These are phyloP conservation scores for Penicillium sp. DNA, from an alignment of 2,329 filamentous ascomycete genomes.

Conservation along the genomic window DNA sequence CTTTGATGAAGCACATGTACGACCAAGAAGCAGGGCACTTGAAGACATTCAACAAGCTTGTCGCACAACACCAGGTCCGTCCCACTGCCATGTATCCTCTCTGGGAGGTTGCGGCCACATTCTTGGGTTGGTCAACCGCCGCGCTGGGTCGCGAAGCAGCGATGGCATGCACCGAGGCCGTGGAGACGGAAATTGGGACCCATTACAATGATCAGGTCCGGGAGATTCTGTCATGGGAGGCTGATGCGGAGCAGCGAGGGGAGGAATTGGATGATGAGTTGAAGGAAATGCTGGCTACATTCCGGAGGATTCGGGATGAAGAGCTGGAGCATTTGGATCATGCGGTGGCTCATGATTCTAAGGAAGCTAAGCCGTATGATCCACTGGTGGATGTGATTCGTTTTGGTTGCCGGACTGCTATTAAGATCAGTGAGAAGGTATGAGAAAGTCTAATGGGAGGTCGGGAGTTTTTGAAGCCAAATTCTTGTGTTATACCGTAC, in stretches of 20 bases:
- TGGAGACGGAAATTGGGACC: slow-evolving; percentile 94
- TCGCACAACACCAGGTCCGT: slow-evolving; percentile 84
- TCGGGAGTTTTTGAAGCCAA: background rate
- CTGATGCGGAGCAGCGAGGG: slow-evolving; percentile 71
- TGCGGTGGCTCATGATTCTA: slow-evolving; percentile 89
- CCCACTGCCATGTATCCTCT: slow-evolving; percentile 91
- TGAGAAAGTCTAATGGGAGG: background rate
- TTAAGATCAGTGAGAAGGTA: slow-evolving; percentile 71
- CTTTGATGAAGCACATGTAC: slow-evolving; percentile 97
- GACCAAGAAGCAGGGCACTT: slow-evolving; percentile 92
- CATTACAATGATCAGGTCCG: slow-evolving; percentile 95
- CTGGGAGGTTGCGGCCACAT: slow-evolving; percentile 78
- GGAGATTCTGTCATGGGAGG: slow-evolving; percentile 76
- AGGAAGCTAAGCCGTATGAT: slow-evolving; percentile 87
- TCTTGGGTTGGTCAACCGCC: slow-evolving; percentile 86
- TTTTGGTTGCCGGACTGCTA: slow-evolving; percentile 86
- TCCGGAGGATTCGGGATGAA: slow-evolving; percentile 87
- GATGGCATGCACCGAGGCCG: slow-evolving; percentile 98
- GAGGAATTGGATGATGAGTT: slow-evolving; percentile 82
- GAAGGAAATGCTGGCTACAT: slow-evolving; percentile 67
- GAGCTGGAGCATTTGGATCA: slow-evolving; percentile 96
- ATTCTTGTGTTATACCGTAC: background rate
- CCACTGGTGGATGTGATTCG: slow-evolving; percentile 83
- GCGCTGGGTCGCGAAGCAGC: slow-evolving; percentile 88
- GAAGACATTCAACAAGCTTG: slow-evolving; percentile 76